phyloP scores from a whole-genome alignment of 345 rosid genomes.

The Eucalyptus dawsonii region DNA sequence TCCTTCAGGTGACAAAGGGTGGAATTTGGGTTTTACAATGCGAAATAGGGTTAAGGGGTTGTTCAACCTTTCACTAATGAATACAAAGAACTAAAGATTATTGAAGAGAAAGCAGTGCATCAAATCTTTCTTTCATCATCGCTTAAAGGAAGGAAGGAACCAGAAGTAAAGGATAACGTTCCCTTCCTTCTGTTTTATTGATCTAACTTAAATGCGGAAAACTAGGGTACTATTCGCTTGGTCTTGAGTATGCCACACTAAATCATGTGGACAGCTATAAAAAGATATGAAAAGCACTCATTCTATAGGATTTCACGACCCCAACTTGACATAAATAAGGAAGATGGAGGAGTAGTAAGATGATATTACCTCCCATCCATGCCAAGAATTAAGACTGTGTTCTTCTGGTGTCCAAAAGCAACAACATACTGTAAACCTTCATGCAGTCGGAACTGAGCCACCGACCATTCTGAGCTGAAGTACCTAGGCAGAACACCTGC shows the following conservation, averaged over 20 bases:
- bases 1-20: background rate
- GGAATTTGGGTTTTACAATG: background rate
- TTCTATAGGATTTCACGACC: background rate
- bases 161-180: background rate
- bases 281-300: background rate
- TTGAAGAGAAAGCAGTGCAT: background rate
- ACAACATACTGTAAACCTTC: conserved; percentile 34
- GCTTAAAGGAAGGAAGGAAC: background rate
- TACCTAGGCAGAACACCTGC: conserved; percentile 47
- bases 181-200: background rate
- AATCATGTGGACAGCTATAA: background rate
- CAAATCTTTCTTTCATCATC: background rate
- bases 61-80: background rate
- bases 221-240: background rate
- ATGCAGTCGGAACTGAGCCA: conserved; percentile 36
- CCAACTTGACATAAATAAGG: background rate
- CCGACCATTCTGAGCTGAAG: conserved; percentile 60
- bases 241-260: background rate
- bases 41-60: background rate
- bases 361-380: background rate
- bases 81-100: background rate
- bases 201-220: background rate
- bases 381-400: conserved; percentile 35
- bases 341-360: background rate
- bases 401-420: conserved; percentile 42